Percentiles rank a stretch among this genome's conserved stretches.
Conservation (phyloP, 1,139 yeast species). For the Geotrichum macrosporum region DNA sequence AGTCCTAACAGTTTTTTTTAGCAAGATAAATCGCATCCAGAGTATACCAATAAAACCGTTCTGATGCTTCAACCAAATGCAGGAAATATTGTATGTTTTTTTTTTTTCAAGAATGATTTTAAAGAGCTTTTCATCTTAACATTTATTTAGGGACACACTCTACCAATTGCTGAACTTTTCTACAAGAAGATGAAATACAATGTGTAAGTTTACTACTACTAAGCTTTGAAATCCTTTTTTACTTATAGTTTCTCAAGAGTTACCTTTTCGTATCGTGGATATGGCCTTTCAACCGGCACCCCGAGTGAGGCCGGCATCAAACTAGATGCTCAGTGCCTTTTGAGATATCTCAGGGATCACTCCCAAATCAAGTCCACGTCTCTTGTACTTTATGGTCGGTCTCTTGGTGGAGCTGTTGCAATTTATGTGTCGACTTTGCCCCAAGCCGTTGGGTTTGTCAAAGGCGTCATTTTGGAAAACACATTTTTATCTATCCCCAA, state of each 20-base stretch:
- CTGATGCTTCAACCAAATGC: conserved; percentile 88
- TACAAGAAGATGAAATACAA: conserved; percentile 64
- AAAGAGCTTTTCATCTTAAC: not conserved
- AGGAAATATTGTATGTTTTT: conserved; percentile 58
- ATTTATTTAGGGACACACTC: conserved; percentile 57
- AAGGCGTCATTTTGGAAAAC: conserved; percentile 75
- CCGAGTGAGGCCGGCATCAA: conserved; percentile 80
- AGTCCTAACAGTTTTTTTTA: conserved; percentile 19
- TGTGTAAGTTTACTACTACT: conserved; percentile 41
- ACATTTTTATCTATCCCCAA: conserved; percentile 76
- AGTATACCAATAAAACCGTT: conserved; percentile 62
- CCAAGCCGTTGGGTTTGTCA: conserved; percentile 43
- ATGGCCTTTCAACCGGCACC: conserved; percentile 76
- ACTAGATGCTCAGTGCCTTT: conserved; percentile 70
- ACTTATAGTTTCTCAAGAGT: conserved; percentile 36
- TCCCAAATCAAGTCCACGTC: conserved; percentile 51
- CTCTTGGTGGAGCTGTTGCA: conserved; percentile 94
- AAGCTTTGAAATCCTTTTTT: not conserved
- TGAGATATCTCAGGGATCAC: conserved; percentile 54
- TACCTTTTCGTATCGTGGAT: conserved; percentile 85
- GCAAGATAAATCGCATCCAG: conserved; percentile 44
- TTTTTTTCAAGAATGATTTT: not conserved
- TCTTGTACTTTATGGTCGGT: conserved; percentile 75
- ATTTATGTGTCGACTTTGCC: conserved; percentile 63
- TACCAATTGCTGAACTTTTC: conserved; percentile 75